phyloP scores from a whole-genome alignment of 208 protist genomes.

The Herpetomonas samuelpessoai region DNA sequence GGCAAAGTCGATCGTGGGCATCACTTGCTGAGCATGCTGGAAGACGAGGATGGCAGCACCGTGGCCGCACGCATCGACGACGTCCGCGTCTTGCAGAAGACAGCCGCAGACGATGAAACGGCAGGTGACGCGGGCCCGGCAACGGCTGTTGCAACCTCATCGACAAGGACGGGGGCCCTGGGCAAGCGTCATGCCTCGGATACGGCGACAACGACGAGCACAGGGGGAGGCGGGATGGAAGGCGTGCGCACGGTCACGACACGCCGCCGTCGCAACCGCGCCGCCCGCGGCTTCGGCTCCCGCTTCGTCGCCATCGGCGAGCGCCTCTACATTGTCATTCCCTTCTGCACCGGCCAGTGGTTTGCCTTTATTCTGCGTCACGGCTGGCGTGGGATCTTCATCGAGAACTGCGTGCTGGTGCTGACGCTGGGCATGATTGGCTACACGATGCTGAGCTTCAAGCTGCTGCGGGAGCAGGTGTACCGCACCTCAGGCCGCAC shows the following conservation, averaged over 20 bases:
- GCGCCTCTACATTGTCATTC: constrained; percentile 79
- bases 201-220: too few species aligned
- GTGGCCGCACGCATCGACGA: not conserved
- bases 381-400: constrained; percentile 71
- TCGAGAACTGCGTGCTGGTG: constrained; percentile 74
- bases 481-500: constrained; percentile 19
- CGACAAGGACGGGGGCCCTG: too few species aligned
- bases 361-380: constrained; percentile 75
- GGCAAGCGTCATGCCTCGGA: too few species aligned
- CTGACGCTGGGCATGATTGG: constrained; percentile 74
- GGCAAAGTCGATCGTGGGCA: constrained; percentile 37
- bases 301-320: constrained; percentile 55
- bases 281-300: constrained; percentile 21
- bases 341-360: constrained; percentile 86
- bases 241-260: not conserved
- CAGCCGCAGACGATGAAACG: not conserved
- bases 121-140: not conserved
- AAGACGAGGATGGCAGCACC: not conserved
- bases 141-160: constrained; percentile 5
- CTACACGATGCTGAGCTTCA: constrained; percentile 78
- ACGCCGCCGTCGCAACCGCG: not conserved
- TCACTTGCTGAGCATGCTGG: constrained; percentile 27
- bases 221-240: not conserved
- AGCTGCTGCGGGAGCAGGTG: constrained; percentile 61
- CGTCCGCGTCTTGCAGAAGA: not conserved